A percentile compares a stretch with the other conserved stretches of the same genome.
These are phyloP conservation scores for Annulohypoxylon moriforme DNA, from an alignment of 495 filamentous ascomycete genomes.

Conservation along the genomic window DNA sequence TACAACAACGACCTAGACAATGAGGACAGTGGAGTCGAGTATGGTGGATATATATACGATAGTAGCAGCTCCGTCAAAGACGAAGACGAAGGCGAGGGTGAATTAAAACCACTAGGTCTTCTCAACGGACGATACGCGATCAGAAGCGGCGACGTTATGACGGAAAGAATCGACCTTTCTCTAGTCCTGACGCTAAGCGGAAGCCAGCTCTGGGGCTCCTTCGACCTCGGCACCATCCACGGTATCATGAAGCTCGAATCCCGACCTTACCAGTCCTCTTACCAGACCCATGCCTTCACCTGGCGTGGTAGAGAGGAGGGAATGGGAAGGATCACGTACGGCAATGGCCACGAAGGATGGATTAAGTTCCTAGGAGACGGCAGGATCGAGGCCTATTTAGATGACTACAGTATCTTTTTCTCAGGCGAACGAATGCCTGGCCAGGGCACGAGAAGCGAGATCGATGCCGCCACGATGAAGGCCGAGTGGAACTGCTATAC, in stretches of 20 bases:
- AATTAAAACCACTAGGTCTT: constrained; percentile 49
- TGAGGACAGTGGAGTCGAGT: no score
- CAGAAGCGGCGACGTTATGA: constrained; percentile 30
- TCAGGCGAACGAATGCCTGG: constrained; percentile 28
- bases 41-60: no score
- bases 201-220: constrained; percentile 48
- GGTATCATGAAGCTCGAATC: constrained; percentile 45
- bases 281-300: constrained; percentile 26
- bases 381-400: constrained; percentile 41
- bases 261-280: constrained; percentile 48
- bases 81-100: neutral
- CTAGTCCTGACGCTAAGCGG: constrained; percentile 52
- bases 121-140: constrained; percentile 61
- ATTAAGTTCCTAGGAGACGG: constrained; percentile 50
- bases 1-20: constrained; percentile 23
- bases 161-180: neutral
- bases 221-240: constrained; percentile 47
- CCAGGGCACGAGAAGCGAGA: constrained; percentile 49
- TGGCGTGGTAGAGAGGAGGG: constrained; percentile 50
- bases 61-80: constrained; percentile 45
- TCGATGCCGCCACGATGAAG: constrained; percentile 43
- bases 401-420: constrained; percentile 39
- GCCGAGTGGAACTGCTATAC: constrained; percentile 42
- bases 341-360: constrained; percentile 33
- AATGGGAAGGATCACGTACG: constrained; percentile 24